Evolutionary conservation across 306 rosid genomes (phyloP), one percentile per base, ranked within the genome.

Genomic region (Acacia acuminata): DNA sequence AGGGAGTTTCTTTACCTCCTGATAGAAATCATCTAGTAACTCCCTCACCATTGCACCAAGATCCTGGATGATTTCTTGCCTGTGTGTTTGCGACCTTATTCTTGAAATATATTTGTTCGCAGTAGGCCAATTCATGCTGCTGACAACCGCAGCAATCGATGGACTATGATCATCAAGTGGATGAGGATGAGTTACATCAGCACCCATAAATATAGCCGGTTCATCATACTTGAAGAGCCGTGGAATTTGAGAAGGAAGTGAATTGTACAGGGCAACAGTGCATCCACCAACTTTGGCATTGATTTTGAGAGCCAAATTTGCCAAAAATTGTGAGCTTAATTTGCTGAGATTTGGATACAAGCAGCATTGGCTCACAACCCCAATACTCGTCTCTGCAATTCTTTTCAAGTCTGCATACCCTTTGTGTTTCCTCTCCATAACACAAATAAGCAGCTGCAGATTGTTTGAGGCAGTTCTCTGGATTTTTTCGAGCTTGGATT

Each of bases 71-170:
- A 94, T 96, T 87, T 96, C 99, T 87, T 96, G 98, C 19, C 98
- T 81, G 48, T 96, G 99, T n/a, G 94, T 96, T 82, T 96, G 98
- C 60, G 99, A 96, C 87, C 98, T 88, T 94, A 96, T 96, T 88
- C 98, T 90, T 19, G 99, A 96, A 34, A 89, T 89, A 11, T 96
- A 96, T 85, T 92, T 96, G 91, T 94, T 96, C 40, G 99, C 98
- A 61, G 97, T 90, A 10, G 99, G 99, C 99, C 99, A 96, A 58
- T 96, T 96, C 97, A 94, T 90, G 92, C 99, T 96, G 11, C 97
- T 94, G 80, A 96, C 99, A 60, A 96, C 99, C 69, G 99, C 99
- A 24, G 98, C 98, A 43, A 96, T 92, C 16, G 99, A 96, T 53
- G 99, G 99, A 84, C 99, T 96, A 16, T 81, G 88, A 79, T 96